A percentile compares a stretch with the other conserved stretches of the same genome.
Conservation (phyloP, 257 asterid species). For the Plantago elongata region DNA sequence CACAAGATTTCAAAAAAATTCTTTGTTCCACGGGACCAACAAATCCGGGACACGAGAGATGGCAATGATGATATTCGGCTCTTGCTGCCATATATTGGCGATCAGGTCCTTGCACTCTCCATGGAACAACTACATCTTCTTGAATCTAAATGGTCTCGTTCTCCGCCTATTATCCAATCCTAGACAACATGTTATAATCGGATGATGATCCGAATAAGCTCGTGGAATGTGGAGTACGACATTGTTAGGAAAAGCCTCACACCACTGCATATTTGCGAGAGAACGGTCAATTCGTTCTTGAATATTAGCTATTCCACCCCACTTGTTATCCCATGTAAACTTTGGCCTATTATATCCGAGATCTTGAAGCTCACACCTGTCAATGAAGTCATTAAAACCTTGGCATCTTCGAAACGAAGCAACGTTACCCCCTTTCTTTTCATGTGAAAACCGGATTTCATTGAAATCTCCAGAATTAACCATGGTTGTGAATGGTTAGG, state of each 20-base stretch:
- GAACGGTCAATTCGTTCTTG: neutral
- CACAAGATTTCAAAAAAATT: too few species aligned
- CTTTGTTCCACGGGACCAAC: too few species aligned
- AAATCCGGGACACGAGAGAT: too few species aligned
- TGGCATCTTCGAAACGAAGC: neutral
- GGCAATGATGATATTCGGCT: too few species aligned
- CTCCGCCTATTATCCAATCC: neutral
- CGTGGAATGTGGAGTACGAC: neutral
- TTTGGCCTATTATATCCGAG: neutral
- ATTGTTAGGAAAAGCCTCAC: neutral
- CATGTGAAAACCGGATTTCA: too few species aligned
- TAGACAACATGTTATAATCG: neutral
- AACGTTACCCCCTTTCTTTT: neutral
- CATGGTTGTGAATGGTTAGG: neutral
- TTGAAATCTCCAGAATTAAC: neutral
- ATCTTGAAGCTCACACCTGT: neutral
- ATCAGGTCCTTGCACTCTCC: neutral
- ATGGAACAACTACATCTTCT: too few species aligned
- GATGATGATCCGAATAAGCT: neutral
- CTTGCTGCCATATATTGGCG: neutral
- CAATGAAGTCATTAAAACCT: neutral
- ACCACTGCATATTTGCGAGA: neutral
- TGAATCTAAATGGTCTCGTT: neutral
- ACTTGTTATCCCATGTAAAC: too few species aligned
- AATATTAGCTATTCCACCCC: neutral